Evolutionary conservation across 371 early-diverging fungal species (phyloP).

Genomic region (Mucor piriformis): DNA sequence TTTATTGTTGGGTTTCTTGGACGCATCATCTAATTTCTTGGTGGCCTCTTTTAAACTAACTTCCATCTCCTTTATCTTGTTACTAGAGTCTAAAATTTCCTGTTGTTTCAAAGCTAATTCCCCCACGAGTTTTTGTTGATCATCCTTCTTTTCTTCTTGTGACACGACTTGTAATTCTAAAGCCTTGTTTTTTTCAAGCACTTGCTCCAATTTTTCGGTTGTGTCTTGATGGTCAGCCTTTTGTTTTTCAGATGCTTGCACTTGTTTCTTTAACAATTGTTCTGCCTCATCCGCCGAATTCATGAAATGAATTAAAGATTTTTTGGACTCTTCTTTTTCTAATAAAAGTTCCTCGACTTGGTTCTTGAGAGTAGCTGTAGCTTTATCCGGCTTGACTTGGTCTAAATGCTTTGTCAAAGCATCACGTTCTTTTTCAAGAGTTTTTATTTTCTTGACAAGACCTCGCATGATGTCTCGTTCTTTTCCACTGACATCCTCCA

Average conservation of each 20-base stretch:
- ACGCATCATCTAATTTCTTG: no score
- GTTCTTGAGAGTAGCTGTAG: slow-evolving; percentile 35
- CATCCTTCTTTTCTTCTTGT: not conserved
- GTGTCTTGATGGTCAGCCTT: slow-evolving; percentile 9
- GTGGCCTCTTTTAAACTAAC: no score
- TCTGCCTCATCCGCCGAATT: slow-evolving; percentile 41
- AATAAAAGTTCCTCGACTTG: slow-evolving; percentile 46
- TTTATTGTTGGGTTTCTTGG: no score
- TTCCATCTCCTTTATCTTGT: no score
- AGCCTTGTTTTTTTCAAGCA: no score
- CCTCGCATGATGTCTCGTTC: slow-evolving; percentile 38
- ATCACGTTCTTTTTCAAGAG: slow-evolving; percentile 40
- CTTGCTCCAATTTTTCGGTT: no score
- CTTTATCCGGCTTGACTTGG: slow-evolving; percentile 11
- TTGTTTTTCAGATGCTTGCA: slow-evolving; percentile 28
- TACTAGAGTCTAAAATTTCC: no score
- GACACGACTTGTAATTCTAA: no score
- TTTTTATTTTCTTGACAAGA: slow-evolving; percentile 44
- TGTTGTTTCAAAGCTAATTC: not conserved
- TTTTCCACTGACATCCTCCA: not conserved
- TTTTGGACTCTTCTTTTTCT: slow-evolving; percentile 52
- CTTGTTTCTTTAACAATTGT: slow-evolving; percentile 28
- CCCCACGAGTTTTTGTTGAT: slow-evolving; percentile 1
- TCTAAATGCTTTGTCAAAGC: slow-evolving; percentile 22
- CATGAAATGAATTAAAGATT: slow-evolving; percentile 44